A percentile compares a stretch with the other conserved stretches of the same genome.
Evolutionary conservation across 2,329 filamentous ascomycete genomes (phyloP).

Genomic region (Fusarium ambrosium): DNA sequence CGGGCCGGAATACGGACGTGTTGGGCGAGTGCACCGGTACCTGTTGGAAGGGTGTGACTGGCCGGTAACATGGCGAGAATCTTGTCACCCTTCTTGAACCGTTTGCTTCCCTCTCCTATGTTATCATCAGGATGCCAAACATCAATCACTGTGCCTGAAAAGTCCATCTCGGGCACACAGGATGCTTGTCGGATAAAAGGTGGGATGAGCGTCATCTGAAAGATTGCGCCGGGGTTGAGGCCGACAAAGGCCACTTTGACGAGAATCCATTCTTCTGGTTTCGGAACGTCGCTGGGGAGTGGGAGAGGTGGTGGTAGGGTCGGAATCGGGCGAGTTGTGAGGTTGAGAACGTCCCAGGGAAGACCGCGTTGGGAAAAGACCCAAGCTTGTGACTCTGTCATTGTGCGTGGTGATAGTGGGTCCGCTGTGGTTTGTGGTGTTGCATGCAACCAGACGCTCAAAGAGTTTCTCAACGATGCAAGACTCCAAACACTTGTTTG

Average conservation of each 20-base stretch:
- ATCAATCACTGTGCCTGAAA: constrained; percentile 57
- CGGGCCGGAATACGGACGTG: constrained; percentile 54
- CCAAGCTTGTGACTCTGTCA: constrained; percentile 45
- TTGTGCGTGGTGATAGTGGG: not conserved
- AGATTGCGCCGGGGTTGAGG: constrained; percentile 60
- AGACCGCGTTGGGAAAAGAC: constrained; percentile 47
- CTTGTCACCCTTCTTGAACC: constrained; percentile 49
- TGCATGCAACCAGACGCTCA: not conserved
- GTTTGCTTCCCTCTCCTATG: constrained; percentile 12
- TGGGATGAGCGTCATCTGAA: constrained; percentile 58
- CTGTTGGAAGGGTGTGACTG: constrained; percentile 49
- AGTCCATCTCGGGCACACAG: constrained; percentile 59
- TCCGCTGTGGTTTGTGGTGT: not conserved
- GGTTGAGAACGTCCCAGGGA: constrained; percentile 45
- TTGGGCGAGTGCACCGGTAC: constrained; percentile 57
- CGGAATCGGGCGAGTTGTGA: constrained; percentile 41
- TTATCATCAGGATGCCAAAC: constrained; percentile 49
- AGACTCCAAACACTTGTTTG: not conserved
- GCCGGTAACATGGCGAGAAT: constrained; percentile 58
- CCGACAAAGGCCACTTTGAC: constrained; percentile 58
- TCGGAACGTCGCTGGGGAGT: constrained; percentile 45
- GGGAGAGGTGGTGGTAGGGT: constrained; percentile 46
- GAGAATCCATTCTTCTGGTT: constrained; percentile 54
- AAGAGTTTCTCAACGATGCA: not conserved
- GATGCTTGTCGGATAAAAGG: constrained; percentile 52